phyloP scores from a whole-genome alignment of 2,329 filamentous ascomycete genomes.

The Penicillium sp. region DNA sequence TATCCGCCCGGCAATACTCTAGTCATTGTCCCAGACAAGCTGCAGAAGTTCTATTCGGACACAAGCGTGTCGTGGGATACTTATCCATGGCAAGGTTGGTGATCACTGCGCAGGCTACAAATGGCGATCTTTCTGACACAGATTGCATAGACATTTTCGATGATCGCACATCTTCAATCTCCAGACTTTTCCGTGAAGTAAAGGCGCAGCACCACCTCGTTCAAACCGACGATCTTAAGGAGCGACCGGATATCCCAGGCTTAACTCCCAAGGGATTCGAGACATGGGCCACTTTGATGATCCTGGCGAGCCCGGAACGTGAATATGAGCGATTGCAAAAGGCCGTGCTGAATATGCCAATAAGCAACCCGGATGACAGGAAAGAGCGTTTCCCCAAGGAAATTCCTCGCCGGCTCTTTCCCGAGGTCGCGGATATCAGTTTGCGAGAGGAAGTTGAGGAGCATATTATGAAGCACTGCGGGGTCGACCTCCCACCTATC shows the following conservation, averaged over 20 bases:
- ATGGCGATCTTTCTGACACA: background rate
- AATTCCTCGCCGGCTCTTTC: conserved; percentile 68
- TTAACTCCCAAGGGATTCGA: conserved; percentile 65
- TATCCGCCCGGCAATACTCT: conserved; percentile 63
- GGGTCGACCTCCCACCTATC: conserved; percentile 44
- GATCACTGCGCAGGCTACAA: background rate
- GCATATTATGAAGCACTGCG: conserved; percentile 53
- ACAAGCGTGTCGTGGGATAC: conserved; percentile 61
- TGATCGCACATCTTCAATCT: conserved; percentile 51
- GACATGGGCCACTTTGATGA: conserved; percentile 67
- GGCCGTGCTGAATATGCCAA: conserved; percentile 66
- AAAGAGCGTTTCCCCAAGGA: conserved; percentile 74
- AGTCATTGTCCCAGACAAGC: conserved; percentile 70
- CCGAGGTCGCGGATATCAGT: conserved; percentile 53
- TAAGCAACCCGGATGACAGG: conserved; percentile 61
- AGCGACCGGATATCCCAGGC: conserved; percentile 57
- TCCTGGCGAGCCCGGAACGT: conserved; percentile 69
- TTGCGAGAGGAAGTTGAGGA: conserved; percentile 58
- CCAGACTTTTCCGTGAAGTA: conserved; percentile 54
- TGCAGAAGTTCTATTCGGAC: conserved; percentile 67
- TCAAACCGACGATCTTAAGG: conserved; percentile 47
- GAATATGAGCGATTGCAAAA: conserved; percentile 67
- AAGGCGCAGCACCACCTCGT: conserved; percentile 61
- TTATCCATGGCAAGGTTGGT: conserved; percentile 63
- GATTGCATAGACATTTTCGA: conserved; percentile 51